Evolutionary conservation across 2,329 filamentous ascomycete genomes (phyloP), one percentile per base, ranked within the genome.

Genomic region (Mycosphaerella sp.): DNA sequence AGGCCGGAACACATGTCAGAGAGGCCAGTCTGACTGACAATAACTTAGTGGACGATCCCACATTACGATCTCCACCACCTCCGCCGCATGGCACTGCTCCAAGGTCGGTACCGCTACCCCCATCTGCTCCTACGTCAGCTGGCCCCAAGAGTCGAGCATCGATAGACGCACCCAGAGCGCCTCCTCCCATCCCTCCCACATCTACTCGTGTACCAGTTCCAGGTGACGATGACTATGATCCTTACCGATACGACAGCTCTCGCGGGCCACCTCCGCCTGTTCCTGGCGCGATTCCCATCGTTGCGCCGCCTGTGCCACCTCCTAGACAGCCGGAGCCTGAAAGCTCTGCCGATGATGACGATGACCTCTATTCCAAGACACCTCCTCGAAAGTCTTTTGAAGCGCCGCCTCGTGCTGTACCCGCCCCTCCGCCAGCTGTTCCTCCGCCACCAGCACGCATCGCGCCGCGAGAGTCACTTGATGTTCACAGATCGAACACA

Each of bases 21-120:
- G 87, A 91, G 41, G 81, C 85, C 6, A 94, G 87, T 65, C 66
- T 86, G 48, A 89, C 94, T 55, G 81, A 77, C 35, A 79, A 75
- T 36, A 79, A 79, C 2, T 72, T 71, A 17, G 75, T 75, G 16
- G 79, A 81, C 54, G 79, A 82, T 43, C 67, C 70, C 34, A 72
- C 82, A 30, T 57, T 73, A 48, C 75, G 75, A 21, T 70, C 70
- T 18, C 60, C 64, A 25, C 62, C 63, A 6, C 52, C 57, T 9
- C 62, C 67, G 18, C 65, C 67, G 36, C 58, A 68, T 30, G 66
- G 69, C 16, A 66, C 68, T 27, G 62, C 66, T 13, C 69, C 71
- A 27, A 68, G 73, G 56, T 71, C 71, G 50, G 71, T 75, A 10
- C 83, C 84, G 41, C 83, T 76, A 21, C 75, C 73, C 16, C 77